A percentile compares a stretch with the other conserved stretches of the same genome.
Evolutionary conservation across 371 early-diverging fungal genomes (phyloP).

Genomic region (Mortierella sp.): DNA sequence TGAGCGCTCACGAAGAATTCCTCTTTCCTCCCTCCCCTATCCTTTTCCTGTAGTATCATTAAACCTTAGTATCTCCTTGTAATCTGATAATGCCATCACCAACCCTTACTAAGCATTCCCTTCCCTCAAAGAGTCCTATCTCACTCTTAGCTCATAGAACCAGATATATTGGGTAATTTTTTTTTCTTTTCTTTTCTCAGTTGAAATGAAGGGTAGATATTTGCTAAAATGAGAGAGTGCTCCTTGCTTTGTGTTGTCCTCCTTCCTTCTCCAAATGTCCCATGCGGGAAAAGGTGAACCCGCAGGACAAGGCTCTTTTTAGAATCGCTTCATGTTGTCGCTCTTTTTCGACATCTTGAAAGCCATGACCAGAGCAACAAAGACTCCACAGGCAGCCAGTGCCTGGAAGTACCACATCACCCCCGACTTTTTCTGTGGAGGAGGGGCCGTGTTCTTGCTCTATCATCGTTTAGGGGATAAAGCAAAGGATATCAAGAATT

Average conservation of each 20-base stretch:
- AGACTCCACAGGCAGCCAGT: constrained; percentile 61
- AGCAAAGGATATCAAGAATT: no score
- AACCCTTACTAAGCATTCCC: no score
- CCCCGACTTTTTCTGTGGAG: constrained; percentile 34
- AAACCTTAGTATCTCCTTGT: no score
- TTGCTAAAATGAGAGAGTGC: no score
- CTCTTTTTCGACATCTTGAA: constrained; percentile 65
- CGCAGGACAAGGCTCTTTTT: no score
- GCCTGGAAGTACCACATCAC: constrained; percentile 63
- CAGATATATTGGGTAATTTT: no score
- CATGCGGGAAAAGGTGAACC: neutral
- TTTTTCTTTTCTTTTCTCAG: neutral
- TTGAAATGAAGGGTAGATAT: neutral
- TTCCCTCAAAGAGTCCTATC: no score
- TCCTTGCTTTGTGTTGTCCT: neutral
- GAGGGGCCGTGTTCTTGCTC: neutral
- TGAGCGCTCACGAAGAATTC: constrained; percentile 45
- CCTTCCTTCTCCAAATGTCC: neutral
- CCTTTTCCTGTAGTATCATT: constrained; percentile 1
- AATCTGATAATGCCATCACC: no score
- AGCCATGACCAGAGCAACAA: constrained; percentile 62
- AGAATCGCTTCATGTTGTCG: constrained; percentile 70
- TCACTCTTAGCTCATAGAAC: no score
- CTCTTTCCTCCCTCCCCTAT: neutral
- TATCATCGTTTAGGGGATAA: neutral